A percentile compares a stretch with the other conserved stretches of the same genome.
These are phyloP conservation scores for Xylaria scruposa DNA, from an alignment of 495 filamentous ascomycete species.

Conservation along the genomic window DNA sequence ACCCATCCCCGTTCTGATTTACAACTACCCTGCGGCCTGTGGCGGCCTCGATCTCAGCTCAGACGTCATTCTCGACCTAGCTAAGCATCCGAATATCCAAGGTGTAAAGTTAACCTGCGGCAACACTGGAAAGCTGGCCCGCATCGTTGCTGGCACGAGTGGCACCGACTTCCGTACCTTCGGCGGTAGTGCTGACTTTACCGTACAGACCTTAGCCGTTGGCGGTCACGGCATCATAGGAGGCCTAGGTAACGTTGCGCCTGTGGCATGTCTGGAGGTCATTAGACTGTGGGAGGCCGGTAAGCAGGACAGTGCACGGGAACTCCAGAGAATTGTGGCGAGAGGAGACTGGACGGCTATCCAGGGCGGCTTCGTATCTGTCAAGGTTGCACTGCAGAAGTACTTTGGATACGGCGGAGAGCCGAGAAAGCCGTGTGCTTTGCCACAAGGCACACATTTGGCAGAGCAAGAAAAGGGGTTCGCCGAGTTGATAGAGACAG, in stretches of 20 bases:
- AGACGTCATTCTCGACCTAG: conserved; percentile 75
- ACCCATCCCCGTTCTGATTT: conserved; percentile 87
- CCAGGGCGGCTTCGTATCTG: conserved; percentile 83
- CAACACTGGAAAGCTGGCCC: conserved; percentile 89
- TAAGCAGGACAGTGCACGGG: conserved; percentile 73
- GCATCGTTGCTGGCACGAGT: conserved; percentile 69
- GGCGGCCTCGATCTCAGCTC: conserved; percentile 83
- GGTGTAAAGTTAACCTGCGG: conserved; percentile 93
- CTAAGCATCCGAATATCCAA: conserved; percentile 84
- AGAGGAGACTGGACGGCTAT: conserved; percentile 88
- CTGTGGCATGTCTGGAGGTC: conserved; percentile 73
- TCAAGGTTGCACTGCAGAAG: conserved; percentile 78
- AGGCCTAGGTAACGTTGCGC: conserved; percentile 84
- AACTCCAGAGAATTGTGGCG: conserved; percentile 79
- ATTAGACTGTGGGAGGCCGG: conserved; percentile 75
- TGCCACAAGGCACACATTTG: conserved; percentile 59
- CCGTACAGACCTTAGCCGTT: conserved; percentile 80
- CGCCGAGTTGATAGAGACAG: conserved; percentile 70
- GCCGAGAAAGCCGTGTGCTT: conserved; percentile 71
- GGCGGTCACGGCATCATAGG: conserved; percentile 87
- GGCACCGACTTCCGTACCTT: conserved; percentile 72
- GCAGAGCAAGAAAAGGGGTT: conserved; percentile 65
- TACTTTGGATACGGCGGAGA: conserved; percentile 76
- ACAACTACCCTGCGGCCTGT: conserved; percentile 89
- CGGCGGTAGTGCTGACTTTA: conserved; percentile 91